phyloP scores from a whole-genome alignment of 2,329 filamentous ascomycete species.

The Diaporthe sp. region DNA sequence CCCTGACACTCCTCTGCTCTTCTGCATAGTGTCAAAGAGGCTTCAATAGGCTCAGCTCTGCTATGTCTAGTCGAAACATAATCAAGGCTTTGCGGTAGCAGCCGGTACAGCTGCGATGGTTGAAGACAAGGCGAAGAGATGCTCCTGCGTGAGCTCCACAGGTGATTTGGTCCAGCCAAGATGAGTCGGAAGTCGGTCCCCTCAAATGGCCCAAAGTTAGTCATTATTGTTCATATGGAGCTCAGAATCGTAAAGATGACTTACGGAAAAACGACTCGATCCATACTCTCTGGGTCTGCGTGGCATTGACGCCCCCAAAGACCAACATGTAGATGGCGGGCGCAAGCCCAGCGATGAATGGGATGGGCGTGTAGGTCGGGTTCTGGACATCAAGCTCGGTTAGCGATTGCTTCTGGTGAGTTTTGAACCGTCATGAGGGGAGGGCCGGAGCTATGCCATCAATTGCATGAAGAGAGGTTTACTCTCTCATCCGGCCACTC shows the following conservation, averaged over 20 bases:
- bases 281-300: conserved; percentile 42
- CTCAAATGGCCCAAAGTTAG: too few relatives aligned
- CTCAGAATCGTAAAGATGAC: not conserved
- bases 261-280: conserved; percentile 43
- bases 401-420: not conserved
- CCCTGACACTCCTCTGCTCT: not conserved
- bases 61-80: too few relatives aligned
- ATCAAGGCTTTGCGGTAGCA: not conserved
- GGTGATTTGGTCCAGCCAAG: conserved; percentile 25
- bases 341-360: conserved; percentile 24
- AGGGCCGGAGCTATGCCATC: not conserved
- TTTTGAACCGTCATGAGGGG: too few relatives aligned
- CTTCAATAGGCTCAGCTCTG: too few relatives aligned
- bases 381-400: not conserved
- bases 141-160: conserved; percentile 3
- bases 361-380: not conserved
- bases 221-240: not conserved
- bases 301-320: conserved; percentile 41
- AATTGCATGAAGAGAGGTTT: not conserved
- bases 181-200: conserved; percentile 22
- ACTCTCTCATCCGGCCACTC: too few relatives aligned
- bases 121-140: conserved; percentile 22
- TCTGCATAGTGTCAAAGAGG: not conserved
- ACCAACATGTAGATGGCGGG: conserved; percentile 43
- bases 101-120: conserved; percentile 12